These are phyloP conservation scores for Porphyrellus cyaneotinctus DNA, from an alignment of 768 basidiomycete genomes.

Conservation along the genomic window DNA sequence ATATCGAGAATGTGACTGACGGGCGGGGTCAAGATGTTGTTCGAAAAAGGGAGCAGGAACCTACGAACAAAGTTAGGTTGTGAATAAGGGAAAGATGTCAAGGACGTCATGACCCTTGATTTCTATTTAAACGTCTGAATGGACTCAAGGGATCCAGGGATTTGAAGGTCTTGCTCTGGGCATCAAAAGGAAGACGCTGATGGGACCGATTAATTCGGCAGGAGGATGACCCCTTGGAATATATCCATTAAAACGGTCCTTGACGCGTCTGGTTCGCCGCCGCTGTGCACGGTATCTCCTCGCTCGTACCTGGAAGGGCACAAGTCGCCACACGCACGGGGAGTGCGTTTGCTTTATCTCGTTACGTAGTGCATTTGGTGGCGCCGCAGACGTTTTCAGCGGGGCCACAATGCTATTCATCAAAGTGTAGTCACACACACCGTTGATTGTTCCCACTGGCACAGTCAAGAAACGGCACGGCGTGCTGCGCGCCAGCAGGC, in stretches of 20 bases:
- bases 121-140: slow-evolving; percentile 11
- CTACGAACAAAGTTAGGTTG: slow-evolving; percentile 28
- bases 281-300: slow-evolving; percentile 12
- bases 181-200: neutral
- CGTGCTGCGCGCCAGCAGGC: slow-evolving; percentile 18
- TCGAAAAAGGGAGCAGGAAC: slow-evolving; percentile 5
- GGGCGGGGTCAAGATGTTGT: slow-evolving; percentile 1
- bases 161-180: neutral
- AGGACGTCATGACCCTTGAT: slow-evolving; percentile 28
- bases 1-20: slow-evolving; percentile 16
- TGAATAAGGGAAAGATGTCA: slow-evolving; percentile 2
- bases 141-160: slow-evolving; percentile 6
- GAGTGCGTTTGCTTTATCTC: slow-evolving; percentile 2
- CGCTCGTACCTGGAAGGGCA: slow-evolving; percentile 2
- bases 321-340: slow-evolving; percentile 12
- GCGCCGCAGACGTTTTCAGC: slow-evolving; percentile 8
- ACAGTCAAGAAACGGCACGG: slow-evolving; percentile 9
- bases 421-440: slow-evolving; percentile 13
- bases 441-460: slow-evolving; percentile 1
- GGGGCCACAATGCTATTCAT: neutral
- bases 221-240: neutral
- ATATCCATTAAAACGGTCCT: slow-evolving; percentile 3
- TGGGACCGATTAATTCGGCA: slow-evolving; percentile 12
- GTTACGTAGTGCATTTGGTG: slow-evolving; percentile 5
- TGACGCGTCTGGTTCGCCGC: neutral